Percentiles rank a stretch among this genome's conserved stretches.
Conservation (phyloP, 1,139 yeast genomes). For the Candida neerlandica region DNA sequence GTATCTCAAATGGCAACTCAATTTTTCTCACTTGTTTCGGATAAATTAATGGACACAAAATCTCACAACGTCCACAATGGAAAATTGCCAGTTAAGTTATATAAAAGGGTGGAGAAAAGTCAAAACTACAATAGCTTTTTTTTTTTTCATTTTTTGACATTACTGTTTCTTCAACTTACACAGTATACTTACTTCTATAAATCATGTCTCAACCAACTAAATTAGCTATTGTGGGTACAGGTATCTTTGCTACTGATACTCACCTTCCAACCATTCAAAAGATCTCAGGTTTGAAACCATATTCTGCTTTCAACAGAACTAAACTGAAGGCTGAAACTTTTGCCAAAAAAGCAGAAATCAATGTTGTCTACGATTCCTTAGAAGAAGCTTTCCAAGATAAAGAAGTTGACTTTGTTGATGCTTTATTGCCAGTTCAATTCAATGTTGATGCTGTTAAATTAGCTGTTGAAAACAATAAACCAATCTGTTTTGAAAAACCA, state of each 20-base stretch:
- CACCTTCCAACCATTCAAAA: slow-evolving; percentile 76
- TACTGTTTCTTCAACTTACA: not conserved
- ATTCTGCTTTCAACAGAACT: slow-evolving; percentile 81
- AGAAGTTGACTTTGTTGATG: slow-evolving; percentile 74
- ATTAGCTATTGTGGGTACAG: slow-evolving; percentile 86
- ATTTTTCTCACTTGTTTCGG: not conserved
- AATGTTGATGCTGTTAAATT: slow-evolving; percentile 68
- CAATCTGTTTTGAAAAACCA: slow-evolving; percentile 84
- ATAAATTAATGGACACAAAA: not conserved
- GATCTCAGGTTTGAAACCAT: slow-evolving; percentile 32
- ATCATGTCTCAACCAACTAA: slow-evolving; percentile 34
- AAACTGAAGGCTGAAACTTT: slow-evolving; percentile 76
- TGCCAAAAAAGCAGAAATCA: slow-evolving; percentile 64
- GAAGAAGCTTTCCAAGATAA: slow-evolving; percentile 68
- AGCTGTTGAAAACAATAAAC: slow-evolving; percentile 72
- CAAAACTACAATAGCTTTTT: not conserved
- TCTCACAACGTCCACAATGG: not conserved
- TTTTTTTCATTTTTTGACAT: no score
- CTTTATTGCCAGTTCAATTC: slow-evolving; percentile 80
- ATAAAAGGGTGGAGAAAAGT: slow-evolving; percentile 1
- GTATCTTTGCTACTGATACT: slow-evolving; percentile 82
- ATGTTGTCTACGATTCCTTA: slow-evolving; percentile 62
- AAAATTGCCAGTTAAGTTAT: not conserved
- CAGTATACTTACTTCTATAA: not conserved
- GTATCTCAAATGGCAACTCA: not conserved